Evolutionary conservation across 305 asterid genomes (phyloP).

Genomic region (Rubia occidens): DNA sequence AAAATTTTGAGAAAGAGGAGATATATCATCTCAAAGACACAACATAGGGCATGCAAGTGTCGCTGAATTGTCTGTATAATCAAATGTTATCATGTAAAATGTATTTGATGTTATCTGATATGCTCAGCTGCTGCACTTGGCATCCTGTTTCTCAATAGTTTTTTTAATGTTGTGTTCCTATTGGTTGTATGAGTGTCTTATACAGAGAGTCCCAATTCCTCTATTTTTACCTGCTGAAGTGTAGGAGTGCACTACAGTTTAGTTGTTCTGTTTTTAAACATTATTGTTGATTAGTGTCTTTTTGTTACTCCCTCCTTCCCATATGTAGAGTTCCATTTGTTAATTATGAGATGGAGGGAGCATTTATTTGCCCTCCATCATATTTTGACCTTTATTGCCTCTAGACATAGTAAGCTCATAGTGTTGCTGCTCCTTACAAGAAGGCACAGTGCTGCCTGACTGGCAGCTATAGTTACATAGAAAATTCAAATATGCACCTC

Average conservation of each 20-base stretch:
- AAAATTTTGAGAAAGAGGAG: not conserved
- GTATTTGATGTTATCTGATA: not conserved
- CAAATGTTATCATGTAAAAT: not conserved
- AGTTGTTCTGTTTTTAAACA: not conserved
- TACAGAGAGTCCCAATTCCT: not conserved
- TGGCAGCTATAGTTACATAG: not conserved
- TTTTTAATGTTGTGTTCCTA: not conserved
- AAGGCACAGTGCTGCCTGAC: not conserved
- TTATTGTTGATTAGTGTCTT: not conserved
- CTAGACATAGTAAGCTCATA: not conserved
- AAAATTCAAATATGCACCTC: constrained; percentile 5
- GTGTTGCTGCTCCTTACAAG: not conserved
- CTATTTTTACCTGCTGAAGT: not conserved
- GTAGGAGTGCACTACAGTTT: constrained; percentile 1
- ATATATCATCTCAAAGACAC: constrained; percentile 3
- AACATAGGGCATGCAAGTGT: not conserved
- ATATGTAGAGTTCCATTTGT: not conserved
- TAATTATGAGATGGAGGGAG: not conserved
- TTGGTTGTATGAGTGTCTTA: not conserved
- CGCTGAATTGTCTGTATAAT: not conserved
- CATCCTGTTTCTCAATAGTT: not conserved
- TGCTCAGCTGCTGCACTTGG: not conserved
- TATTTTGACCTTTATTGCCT: not conserved
- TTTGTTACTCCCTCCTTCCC: not conserved
- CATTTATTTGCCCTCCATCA: not conserved